Evolutionary conservation across 2,329 filamentous ascomycete species (phyloP).

Genomic region (Colletotrichum higginsianum): DNA sequence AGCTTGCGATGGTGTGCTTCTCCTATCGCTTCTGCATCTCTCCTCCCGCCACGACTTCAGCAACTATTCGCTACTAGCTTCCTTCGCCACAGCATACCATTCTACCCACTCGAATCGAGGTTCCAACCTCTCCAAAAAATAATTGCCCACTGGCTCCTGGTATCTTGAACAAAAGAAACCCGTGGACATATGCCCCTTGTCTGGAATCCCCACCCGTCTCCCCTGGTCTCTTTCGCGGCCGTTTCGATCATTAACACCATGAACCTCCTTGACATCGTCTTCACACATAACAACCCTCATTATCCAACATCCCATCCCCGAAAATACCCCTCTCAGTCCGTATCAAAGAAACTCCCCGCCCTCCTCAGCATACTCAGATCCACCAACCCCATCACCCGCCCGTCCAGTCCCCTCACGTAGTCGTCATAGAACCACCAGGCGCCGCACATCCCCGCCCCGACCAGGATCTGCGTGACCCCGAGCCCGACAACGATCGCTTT

Average conservation of each 20-base stretch:
- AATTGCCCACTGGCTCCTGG: neutral
- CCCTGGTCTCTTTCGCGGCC: neutral
- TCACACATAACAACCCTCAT: neutral
- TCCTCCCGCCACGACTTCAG: neutral
- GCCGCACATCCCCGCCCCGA: constrained; percentile 52
- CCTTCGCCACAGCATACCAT: neutral
- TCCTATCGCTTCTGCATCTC: too few species aligned
- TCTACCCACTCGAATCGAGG: too few species aligned
- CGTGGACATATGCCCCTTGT: neutral
- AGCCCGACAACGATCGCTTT: constrained; percentile 57
- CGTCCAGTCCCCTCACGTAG: constrained; percentile 59
- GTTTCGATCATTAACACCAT: constrained; percentile 3
- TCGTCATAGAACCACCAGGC: constrained; percentile 62
- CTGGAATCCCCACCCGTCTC: neutral
- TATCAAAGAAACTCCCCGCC: constrained; percentile 63
- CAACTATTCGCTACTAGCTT: too few species aligned
- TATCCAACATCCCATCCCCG: neutral
- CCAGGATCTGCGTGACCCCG: constrained; percentile 56
- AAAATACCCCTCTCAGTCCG: constrained; percentile 47
- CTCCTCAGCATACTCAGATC: constrained; percentile 61
- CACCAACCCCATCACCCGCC: constrained; percentile 62
- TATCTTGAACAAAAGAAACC: constrained; percentile 22
- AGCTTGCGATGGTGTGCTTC: neutral
- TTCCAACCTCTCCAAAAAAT: too few species aligned
- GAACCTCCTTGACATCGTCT: neutral